Conservation (phyloP, 164 flowering plant genomes). For the Cinnamomum micranthum region DNA sequence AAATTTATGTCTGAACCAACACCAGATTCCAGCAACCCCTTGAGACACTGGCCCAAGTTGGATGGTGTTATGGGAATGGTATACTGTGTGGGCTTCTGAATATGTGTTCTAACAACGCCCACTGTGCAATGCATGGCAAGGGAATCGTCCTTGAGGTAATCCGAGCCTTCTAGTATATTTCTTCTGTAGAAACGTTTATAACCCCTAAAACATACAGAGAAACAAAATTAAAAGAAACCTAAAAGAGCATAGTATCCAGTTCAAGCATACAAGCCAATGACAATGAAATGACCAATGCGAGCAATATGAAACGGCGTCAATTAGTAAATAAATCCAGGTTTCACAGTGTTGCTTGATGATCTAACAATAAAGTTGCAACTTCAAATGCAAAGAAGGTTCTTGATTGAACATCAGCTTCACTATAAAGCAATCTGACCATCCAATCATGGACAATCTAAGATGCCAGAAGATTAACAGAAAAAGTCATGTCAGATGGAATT, state of each 20-base stretch:
- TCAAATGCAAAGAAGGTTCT: background rate
- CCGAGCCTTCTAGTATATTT: constrained; percentile 59
- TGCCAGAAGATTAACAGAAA: background rate
- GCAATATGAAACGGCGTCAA: background rate
- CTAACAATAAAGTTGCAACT: background rate
- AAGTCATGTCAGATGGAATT: background rate
- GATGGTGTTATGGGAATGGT: constrained; percentile 56
- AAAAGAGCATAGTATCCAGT: constrained; percentile 4
- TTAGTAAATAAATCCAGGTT: background rate
- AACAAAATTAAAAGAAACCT: constrained; percentile 1
- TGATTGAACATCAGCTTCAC: background rate
- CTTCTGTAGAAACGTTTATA: constrained; percentile 86
- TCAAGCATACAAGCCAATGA: background rate
- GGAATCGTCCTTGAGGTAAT: constrained; percentile 78
- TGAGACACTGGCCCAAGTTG: constrained; percentile 66
- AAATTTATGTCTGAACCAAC: constrained; percentile 66
- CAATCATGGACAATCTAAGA: background rate
- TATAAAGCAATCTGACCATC: background rate
- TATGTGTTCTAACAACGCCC: constrained; percentile 80
- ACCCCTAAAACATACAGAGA: constrained; percentile 49
- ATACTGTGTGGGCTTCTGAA: constrained; percentile 58
- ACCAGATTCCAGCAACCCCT: constrained; percentile 57
- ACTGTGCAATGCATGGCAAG: constrained; percentile 81
- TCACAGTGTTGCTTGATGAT: background rate
- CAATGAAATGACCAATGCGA: background rate